phyloP scores from a whole-genome alignment of 2,329 filamentous ascomycete species.

The Delphinella strobiligena region DNA sequence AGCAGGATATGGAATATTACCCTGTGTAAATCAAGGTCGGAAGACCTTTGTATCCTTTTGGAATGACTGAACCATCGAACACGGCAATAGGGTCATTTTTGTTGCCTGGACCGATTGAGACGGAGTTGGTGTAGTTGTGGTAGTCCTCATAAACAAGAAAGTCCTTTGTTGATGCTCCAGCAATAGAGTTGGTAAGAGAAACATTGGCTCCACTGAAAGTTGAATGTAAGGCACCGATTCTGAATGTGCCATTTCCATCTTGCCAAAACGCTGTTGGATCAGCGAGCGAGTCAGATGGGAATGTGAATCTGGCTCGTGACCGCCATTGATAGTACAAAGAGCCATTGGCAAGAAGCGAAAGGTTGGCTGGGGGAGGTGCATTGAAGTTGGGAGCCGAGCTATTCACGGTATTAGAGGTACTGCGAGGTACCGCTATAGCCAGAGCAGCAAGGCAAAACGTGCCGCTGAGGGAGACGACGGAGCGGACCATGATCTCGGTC shows the following conservation, averaged over 20 bases:
- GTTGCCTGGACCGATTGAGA: conserved; percentile 22
- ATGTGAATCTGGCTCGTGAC: conserved; percentile 5
- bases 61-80: conserved; percentile 35
- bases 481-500: not conserved
- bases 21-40: conserved; percentile 35
- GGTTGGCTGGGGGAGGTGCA: conserved; percentile 1
- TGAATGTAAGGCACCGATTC: not conserved
- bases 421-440: not conserved
- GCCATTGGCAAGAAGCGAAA: conserved; percentile 1
- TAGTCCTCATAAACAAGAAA: conserved; percentile 31
- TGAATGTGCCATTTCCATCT: conserved; percentile 2
- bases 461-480: not conserved
- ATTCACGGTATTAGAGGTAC: not conserved
- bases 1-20: too few relatives aligned
- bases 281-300: conserved; percentile 2
- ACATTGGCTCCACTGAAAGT: not conserved
- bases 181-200: conserved; percentile 9
- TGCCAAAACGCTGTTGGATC: conserved; percentile 6
- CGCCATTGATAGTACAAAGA: conserved; percentile 5
- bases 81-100: conserved; percentile 35
- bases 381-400: not conserved
- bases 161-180: conserved; percentile 28
- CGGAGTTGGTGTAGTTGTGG: conserved; percentile 24
- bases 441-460: not conserved
- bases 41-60: conserved; percentile 29